Percentiles rank a stretch among this genome's conserved stretches.
Evolutionary conservation across 1,139 yeast species (phyloP).

Genomic region (Suhomyces wounanorum): DNA sequence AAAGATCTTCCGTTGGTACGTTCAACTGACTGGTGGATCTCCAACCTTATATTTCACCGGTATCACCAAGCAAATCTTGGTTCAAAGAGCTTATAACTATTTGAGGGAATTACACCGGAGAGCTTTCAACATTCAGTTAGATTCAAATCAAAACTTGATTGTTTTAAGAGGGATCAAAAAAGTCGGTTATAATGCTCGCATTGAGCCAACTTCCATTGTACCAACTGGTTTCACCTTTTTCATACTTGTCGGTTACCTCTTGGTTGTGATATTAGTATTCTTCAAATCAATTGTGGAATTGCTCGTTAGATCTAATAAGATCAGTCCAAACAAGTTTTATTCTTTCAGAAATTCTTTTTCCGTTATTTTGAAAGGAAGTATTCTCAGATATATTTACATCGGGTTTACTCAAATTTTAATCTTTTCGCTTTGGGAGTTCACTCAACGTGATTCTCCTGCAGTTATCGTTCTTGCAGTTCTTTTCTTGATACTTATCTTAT

Average conservation of each 20-base stretch:
- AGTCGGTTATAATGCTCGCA: constrained; percentile 64
- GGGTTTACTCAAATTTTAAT: constrained; percentile 74
- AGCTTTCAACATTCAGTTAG: constrained; percentile 33
- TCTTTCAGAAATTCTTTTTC: constrained; percentile 57
- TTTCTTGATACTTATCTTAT: constrained; percentile 55
- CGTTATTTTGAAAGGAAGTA: constrained; percentile 62
- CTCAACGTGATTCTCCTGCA: constrained; percentile 70
- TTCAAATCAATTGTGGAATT: constrained; percentile 54
- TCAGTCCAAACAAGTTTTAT: constrained; percentile 48
- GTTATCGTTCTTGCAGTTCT: constrained; percentile 69
- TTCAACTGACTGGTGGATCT: constrained; percentile 76
- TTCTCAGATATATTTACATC: constrained; percentile 69
- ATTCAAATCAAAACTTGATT: constrained; percentile 50
- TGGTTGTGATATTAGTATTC: constrained; percentile 49
- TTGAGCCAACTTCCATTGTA: constrained; percentile 74
- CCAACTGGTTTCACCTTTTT: constrained; percentile 78
- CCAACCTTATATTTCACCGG: constrained; percentile 64
- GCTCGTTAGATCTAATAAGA: constrained; percentile 42
- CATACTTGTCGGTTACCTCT: constrained; percentile 60
- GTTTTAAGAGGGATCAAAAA: constrained; percentile 76
- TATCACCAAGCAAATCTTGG: constrained; percentile 60
- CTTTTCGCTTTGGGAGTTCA: constrained; percentile 75
- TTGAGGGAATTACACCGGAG: constrained; percentile 27
- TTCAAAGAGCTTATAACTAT: constrained; percentile 56
- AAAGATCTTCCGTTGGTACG: constrained; percentile 76